Evolutionary conservation across 768 basidiomycete species (phyloP).

Genomic region (Tulasnella sp.): DNA sequence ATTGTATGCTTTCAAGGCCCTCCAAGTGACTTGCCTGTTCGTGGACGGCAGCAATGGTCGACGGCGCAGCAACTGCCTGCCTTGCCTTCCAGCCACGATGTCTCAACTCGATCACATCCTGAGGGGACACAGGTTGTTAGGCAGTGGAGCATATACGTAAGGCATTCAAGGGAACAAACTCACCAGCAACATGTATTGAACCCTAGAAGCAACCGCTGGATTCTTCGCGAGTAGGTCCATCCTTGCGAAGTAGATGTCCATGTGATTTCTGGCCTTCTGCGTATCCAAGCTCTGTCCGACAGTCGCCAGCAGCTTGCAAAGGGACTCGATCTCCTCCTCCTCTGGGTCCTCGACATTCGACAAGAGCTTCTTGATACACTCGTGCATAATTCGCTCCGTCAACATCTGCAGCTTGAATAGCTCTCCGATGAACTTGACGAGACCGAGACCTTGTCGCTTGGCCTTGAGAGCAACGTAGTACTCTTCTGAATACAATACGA

Average conservation of each 20-base stretch:
- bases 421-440: conserved; percentile 97
- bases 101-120: conserved; percentile 90
- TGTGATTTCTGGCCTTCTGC: conserved; percentile 65
- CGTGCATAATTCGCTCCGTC: conserved; percentile 96
- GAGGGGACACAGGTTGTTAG: conserved; percentile 3
- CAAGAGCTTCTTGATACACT: conserved; percentile 92
- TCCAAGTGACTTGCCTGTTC: conserved; percentile 49
- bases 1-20: not conserved
- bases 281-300: conserved; percentile 79
- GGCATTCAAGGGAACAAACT: conserved; percentile 23
- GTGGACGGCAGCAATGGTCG: conserved; percentile 83
- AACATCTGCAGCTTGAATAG: conserved; percentile 99
- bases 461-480: conserved; percentile 96
- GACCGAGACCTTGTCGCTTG: conserved; percentile 90
- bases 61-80: conserved; percentile 61
- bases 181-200: conserved; percentile 94
- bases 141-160: conserved; percentile 3
- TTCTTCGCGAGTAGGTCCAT: conserved; percentile 77
- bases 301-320: conserved; percentile 86
- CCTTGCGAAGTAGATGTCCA: conserved; percentile 87
- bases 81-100: conserved; percentile 71
- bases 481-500: conserved; percentile 83
- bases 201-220: conserved; percentile 65
- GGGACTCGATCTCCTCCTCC: conserved; percentile 94
- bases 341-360: conserved; percentile 91